Evolutionary conservation across 169 alveolate species (phyloP), one percentile per base, ranked within the genome.

Genomic region (Plasmodium vinckei): DNA sequence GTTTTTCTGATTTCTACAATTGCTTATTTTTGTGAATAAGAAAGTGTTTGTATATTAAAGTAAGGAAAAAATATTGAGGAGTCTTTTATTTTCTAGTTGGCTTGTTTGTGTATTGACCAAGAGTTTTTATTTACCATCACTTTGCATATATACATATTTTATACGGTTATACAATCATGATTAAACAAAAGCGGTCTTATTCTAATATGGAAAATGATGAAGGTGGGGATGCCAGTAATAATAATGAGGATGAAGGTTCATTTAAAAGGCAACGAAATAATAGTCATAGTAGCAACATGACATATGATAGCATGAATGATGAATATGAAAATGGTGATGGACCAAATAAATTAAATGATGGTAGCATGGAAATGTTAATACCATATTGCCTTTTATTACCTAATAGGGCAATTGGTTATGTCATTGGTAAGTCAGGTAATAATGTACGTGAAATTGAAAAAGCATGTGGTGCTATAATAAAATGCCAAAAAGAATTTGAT

Each of bases 371-470:
- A 65, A 77, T 77, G 88, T 44, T 73, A 46, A 77, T 77, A 39
- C 88, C 88, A 4, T 77, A 77, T 33, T 77, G 88, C 44, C 57
- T 77, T 23, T 69, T 77, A 25, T 42, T 77, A 49, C 88, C 88
- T 4, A 77, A 77, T 77, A 77, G 88, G 47, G 88, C 88, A 6
- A 77, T 77, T 10, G 88, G 88, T 10, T 77, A 27, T 77, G 88
- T 77, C 0, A 77, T 77, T 63, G 88, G 88, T 9, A 77, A 77
- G 12, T 77, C 88, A 44, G 88, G 88, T 63, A 77, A 51, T 56
- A 77, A 77, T 63, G 88, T 77, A 25, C 88, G 88, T 77, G 88
- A 77, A 77, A 77, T 77, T 9, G 88, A 77, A 77, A 77, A 77
- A 19, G 70, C 69, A 10, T 77, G 88, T 57, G 88, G 77, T 9